Base-by-base conservation (phyloP, 2,329 filamentous ascomycete genomes). In the Grosmannia serpens region DNA sequence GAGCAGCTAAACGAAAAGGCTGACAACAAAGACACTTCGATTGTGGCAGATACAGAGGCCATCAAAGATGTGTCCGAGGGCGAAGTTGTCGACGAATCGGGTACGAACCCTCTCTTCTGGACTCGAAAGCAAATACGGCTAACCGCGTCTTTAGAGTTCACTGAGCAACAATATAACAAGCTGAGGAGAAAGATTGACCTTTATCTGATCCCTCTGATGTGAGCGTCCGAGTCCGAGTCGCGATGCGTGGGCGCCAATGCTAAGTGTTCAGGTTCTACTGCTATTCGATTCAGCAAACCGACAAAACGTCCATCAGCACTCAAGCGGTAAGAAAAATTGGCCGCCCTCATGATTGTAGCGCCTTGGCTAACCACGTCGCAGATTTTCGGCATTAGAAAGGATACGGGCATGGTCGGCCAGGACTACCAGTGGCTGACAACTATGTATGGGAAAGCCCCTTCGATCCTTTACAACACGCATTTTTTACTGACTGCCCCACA, bases 281-380 rank as follows among this genome's bases (percentile, higher is more conserved):
- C 61, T 77, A 77, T 59, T 75, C 75, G 26, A 74, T 77, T 51
- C 76, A 78, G 61, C 75, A 77, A 62, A 73, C 70, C 1, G 75
- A 77, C 64, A 77, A 77, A 63, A 77, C 73, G 2, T 70, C 71
- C 0, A 66, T 73, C 26, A 68, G 72, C 26, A 70, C 65, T 0
- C 72, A 74, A 52, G 71, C 71, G n/a, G 71, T 67, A 26, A 44
- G 56, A 9, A 13, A 20, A 26, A 26, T n/a, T 38, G 13, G 35
- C 20, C 17, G 11, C n/a, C 4, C 8, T 6, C 8, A 17, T 6
- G 38, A 8, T 17, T 44, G 5, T 31, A 11, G 22, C 8, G 10
- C 15, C 17, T 50, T 17, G 35, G 44, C 15, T 35, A 31, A 29
- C 13, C 41, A 6, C 6, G 4, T 10, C 20, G 35, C 11, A 57